Conservation (phyloP, 768 basidiomycete species). For the Naematelia encephala region DNA sequence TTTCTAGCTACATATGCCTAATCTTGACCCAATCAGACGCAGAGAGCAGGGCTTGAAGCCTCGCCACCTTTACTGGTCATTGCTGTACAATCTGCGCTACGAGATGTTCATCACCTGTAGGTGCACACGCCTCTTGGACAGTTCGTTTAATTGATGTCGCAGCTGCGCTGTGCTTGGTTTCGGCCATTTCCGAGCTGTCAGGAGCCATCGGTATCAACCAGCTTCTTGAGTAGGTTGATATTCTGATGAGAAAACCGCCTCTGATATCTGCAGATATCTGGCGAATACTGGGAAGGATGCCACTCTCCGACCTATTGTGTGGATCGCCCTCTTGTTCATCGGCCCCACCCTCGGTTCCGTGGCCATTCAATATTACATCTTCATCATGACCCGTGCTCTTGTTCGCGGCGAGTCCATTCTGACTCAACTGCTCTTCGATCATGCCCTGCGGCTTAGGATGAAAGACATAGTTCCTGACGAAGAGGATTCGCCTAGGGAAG, state of each 20-base stretch:
- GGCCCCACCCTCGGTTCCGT: conserved; percentile 50
- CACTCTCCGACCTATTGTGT: conserved; percentile 64
- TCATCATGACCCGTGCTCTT: conserved; percentile 53
- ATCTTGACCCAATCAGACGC: conserved; percentile 52
- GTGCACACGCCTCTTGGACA: neutral
- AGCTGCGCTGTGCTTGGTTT: conserved; percentile 27
- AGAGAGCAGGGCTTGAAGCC: conserved; percentile 50
- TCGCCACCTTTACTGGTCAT: conserved; percentile 56
- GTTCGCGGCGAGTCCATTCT: conserved; percentile 59
- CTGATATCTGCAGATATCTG: conserved; percentile 52
- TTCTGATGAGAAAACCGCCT: neutral
- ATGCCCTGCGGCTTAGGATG: conserved; percentile 68
- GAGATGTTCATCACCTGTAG: conserved; percentile 24
- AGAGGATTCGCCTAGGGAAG: conserved; percentile 18
- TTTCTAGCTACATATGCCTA: conserved; percentile 34
- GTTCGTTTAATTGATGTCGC: neutral
- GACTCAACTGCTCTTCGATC: conserved; percentile 73
- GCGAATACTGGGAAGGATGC: conserved; percentile 58
- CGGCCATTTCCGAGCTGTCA: conserved; percentile 47
- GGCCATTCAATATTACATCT: conserved; percentile 58
- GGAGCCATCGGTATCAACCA: conserved; percentile 53
- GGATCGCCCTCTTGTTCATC: conserved; percentile 57
- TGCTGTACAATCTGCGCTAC: conserved; percentile 47
- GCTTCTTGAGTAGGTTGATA: conserved; percentile 51
- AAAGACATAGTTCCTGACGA: conserved; percentile 52